phyloP scores from a whole-genome alignment of 495 filamentous ascomycete species.

The Coniosporium apollinis region DNA sequence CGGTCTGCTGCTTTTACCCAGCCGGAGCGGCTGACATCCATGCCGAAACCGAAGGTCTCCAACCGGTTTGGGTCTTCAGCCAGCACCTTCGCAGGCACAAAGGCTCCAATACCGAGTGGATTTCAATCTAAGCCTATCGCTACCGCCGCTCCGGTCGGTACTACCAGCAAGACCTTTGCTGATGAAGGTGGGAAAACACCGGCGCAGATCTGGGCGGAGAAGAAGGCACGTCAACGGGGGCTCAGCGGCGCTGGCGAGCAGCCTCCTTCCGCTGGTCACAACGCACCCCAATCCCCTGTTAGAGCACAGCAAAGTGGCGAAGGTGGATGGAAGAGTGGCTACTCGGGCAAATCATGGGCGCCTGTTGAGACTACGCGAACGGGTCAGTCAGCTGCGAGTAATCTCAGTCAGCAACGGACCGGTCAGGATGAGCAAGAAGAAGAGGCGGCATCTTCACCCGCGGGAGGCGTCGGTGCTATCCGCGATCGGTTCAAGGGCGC shows the following conservation, averaged over 20 bases:
- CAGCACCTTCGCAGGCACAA: slow-evolving; percentile 66
- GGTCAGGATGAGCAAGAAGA: slow-evolving; percentile 36
- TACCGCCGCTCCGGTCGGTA: slow-evolving; percentile 44
- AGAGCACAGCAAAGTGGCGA: slow-evolving; percentile 50
- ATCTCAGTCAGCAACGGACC: slow-evolving; percentile 37
- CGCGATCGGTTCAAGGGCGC: slow-evolving; percentile 62
- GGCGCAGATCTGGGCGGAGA: slow-evolving; percentile 93
- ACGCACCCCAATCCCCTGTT: slow-evolving; percentile 35
- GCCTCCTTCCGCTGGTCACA: slow-evolving; percentile 16
- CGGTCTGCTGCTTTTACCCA: slow-evolving; percentile 47
- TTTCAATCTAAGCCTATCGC: slow-evolving; percentile 40
- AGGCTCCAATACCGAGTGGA: slow-evolving; percentile 59
- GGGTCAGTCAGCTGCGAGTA: slow-evolving; percentile 42
- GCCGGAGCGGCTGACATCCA: slow-evolving; percentile 64
- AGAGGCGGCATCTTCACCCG: slow-evolving; percentile 32
- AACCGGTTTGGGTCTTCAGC: slow-evolving; percentile 62
- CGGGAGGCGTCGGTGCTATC: slow-evolving; percentile 48
- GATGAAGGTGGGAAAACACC: slow-evolving; percentile 92
- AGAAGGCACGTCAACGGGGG: slow-evolving; percentile 68
- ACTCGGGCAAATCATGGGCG: slow-evolving; percentile 75
- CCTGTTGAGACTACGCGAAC: slow-evolving; percentile 57
- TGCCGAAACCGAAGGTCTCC: slow-evolving; percentile 87
- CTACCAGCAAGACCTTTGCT: slow-evolving; percentile 81
- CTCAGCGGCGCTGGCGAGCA: slow-evolving; percentile 26
- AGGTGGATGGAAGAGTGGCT: slow-evolving; percentile 75